Conservation (phyloP, 2,329 filamentous ascomycete genomes). For the Tolypocladium endophyticum region DNA sequence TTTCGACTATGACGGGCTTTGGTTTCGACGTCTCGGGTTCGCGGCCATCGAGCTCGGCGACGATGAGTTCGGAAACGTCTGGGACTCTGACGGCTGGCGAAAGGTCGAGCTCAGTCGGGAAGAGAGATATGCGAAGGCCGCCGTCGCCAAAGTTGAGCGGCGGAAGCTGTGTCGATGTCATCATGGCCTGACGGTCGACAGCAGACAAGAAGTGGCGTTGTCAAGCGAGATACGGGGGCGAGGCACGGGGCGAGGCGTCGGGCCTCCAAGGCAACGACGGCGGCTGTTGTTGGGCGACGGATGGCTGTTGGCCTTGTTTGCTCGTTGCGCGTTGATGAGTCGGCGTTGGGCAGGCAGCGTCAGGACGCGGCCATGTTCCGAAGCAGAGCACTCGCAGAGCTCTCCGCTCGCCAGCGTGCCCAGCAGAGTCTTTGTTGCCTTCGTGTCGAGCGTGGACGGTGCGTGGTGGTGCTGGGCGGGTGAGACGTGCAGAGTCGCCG, state of each 20-base stretch:
- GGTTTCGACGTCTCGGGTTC: not conserved
- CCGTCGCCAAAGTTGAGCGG: conserved; percentile 17
- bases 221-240: not conserved
- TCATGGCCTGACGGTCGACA: conserved; percentile 1
- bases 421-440: not conserved
- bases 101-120: conserved; percentile 12
- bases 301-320: not conserved
- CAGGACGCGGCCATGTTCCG: not conserved
- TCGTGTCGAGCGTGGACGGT: not conserved
- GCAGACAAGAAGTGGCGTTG: not conserved
- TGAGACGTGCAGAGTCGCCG: not conserved
- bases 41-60: conserved; percentile 8
- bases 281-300: not conserved
- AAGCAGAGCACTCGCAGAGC: not conserved
- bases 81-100: not conserved
- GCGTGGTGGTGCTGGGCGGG: not conserved
- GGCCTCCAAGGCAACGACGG: not conserved
- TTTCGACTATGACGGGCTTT: not conserved
- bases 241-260: not conserved
- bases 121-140: conserved; percentile 18
- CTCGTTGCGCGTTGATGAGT: not conserved
- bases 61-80: not conserved
- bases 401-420: not conserved
- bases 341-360: not conserved
- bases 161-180: conserved; percentile 17